Evolutionary conservation across 192 early-diverging fungal genomes (phyloP).

Genomic region (Entomortierella parvispora): DNA sequence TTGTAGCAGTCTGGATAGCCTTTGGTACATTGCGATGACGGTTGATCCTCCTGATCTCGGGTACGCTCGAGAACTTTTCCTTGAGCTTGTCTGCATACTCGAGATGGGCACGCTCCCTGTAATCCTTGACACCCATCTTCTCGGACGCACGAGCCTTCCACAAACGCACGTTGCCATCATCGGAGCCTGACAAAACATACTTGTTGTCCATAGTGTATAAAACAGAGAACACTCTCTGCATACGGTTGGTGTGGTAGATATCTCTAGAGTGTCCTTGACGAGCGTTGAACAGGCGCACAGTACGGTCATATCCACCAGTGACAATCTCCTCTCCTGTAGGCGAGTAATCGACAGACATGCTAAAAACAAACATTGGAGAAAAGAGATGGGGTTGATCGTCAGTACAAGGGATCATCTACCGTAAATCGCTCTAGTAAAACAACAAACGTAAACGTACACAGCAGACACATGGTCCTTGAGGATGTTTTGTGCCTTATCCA

Average conservation of each 20-base stretch:
- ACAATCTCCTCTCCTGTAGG: constrained; percentile 97
- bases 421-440: not conserved
- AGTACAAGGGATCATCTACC: not conserved
- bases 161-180: constrained; percentile 97
- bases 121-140: constrained; percentile 72
- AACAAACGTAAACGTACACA: constrained; percentile 66
- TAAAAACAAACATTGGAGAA: constrained; percentile 13
- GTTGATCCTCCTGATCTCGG: constrained; percentile 87
- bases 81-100: constrained; percentile 91
- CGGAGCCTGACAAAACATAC: constrained; percentile 93
- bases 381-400: not conserved
- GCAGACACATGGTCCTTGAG: constrained; percentile 98
- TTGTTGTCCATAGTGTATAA: constrained; percentile 95
- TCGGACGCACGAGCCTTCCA: constrained; percentile 97
- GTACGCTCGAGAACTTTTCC: constrained; percentile 91
- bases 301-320: constrained; percentile 95
- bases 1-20: constrained; percentile 81
- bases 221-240: constrained; percentile 96
- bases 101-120: constrained; percentile 79
- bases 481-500: constrained; percentile 86
- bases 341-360: constrained; percentile 96
- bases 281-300: constrained; percentile 88
- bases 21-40: constrained; percentile 90
- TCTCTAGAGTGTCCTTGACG: constrained; percentile 87
- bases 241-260: constrained; percentile 97